phyloP scores from a whole-genome alignment of 306 rosid genomes.

The Albizia julibrissin region DNA sequence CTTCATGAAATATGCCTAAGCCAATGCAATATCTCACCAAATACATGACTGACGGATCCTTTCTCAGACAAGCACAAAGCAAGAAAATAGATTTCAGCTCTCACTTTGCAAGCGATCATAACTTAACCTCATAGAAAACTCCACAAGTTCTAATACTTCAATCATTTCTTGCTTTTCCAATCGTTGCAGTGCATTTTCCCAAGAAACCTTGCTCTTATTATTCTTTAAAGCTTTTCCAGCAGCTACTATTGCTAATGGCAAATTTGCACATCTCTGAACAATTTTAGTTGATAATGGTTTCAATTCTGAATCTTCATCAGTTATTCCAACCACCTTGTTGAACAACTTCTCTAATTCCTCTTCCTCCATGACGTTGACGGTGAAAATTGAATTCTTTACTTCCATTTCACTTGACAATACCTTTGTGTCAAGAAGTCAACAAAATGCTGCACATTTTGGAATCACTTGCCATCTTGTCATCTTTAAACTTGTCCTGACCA shows the following conservation, averaged over 20 bases:
- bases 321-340: not conserved
- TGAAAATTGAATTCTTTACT: not conserved
- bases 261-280: not conserved
- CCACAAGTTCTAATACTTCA: no score
- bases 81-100: not conserved
- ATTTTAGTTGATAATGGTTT: not conserved
- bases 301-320: not conserved
- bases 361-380: not conserved
- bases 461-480: not conserved
- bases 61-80: slow-evolving; percentile 26
- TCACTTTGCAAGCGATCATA: no score
- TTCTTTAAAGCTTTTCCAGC: slow-evolving; percentile 5
- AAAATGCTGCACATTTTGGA: no score
- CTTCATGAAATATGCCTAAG: slow-evolving; percentile 19
- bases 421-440: no score
- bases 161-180: no score
- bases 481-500: not conserved
- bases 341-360: not conserved
- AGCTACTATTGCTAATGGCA: not conserved
- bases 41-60: not conserved
- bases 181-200: no score
- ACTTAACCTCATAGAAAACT: no score
- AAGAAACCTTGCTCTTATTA: not conserved
- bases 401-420: not conserved
- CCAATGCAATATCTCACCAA: not conserved